These are phyloP conservation scores for Scleroderma citrinum DNA, from an alignment of 768 basidiomycete genomes.

Conservation along the genomic window DNA sequence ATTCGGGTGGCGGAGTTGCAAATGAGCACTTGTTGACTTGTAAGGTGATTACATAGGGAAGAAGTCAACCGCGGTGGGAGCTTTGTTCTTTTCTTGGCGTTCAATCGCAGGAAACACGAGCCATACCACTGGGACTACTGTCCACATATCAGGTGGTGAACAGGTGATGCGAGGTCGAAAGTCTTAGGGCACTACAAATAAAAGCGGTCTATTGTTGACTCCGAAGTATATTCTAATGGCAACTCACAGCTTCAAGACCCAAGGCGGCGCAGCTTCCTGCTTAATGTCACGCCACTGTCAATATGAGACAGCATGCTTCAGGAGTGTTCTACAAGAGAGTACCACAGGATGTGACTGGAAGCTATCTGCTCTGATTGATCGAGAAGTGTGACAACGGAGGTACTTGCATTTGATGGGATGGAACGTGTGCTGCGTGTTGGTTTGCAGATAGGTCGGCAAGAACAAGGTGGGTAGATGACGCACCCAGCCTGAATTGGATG, in stretches of 20 bases:
- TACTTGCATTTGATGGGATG: background rate
- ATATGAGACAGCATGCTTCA: constrained; percentile 8
- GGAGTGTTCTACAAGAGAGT: background rate
- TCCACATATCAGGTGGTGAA: constrained; percentile 2
- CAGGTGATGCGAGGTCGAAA: background rate
- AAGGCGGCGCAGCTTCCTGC: background rate
- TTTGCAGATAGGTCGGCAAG: too few relatives aligned
- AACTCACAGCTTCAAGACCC: background rate
- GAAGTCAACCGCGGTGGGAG: background rate
- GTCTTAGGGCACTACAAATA: background rate
- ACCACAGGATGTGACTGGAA: constrained; percentile 12
- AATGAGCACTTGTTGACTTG: constrained; percentile 1
- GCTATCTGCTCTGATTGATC: constrained; percentile 11
- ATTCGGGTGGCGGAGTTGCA: constrained; percentile 27
- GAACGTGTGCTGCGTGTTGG: background rate
- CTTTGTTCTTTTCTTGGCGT: background rate
- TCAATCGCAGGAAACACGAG: constrained; percentile 4
- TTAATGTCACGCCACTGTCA: constrained; percentile 19
- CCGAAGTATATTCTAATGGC: background rate
- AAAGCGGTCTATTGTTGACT: background rate
- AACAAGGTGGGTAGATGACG: background rate
- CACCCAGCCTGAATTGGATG: background rate
- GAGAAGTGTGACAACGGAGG: background rate
- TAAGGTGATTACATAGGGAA: background rate
- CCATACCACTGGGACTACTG: constrained; percentile 5